Evolutionary conservation across 2,329 filamentous ascomycete species (phyloP).

Genomic region (Pyrenophora graminea): DNA sequence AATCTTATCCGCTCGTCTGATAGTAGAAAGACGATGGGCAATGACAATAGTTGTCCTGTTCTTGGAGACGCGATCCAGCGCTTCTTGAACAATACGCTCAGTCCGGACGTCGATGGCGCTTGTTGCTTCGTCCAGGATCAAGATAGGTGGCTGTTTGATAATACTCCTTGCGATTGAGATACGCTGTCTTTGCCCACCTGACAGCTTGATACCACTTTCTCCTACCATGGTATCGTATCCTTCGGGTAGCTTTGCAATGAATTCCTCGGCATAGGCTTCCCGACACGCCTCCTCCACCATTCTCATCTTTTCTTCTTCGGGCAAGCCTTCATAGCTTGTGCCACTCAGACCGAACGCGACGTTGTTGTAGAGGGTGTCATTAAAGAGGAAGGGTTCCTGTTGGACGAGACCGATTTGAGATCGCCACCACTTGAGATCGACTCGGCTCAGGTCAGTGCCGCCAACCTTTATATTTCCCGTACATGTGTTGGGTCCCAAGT

Average conservation of each 20-base stretch:
- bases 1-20: conserved; percentile 78
- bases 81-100: conserved; percentile 60
- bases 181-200: conserved; percentile 84
- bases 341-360: conserved; percentile 46
- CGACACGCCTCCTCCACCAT: conserved; percentile 53
- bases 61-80: conserved; percentile 63
- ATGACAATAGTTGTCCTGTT: conserved; percentile 76
- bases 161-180: conserved; percentile 76
- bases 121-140: conserved; percentile 78
- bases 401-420: conserved; percentile 52
- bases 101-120: conserved; percentile 65
- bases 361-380: conserved; percentile 47
- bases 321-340: conserved; percentile 55
- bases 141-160: conserved; percentile 66
- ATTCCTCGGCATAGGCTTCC: conserved; percentile 47
- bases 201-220: conserved; percentile 76
- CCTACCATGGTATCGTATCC: conserved; percentile 76
- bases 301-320: conserved; percentile 60
- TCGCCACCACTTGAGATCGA: conserved; percentile 52
- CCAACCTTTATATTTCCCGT: conserved; percentile 40
- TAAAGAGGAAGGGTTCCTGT: conserved; percentile 50
- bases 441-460: conserved; percentile 28
- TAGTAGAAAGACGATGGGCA: conserved; percentile 75
- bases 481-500: conserved; percentile 38
- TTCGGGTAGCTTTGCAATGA: conserved; percentile 50